These are phyloP conservation scores for Cordyceps pruinosa DNA, from an alignment of 2,329 filamentous ascomycete species.

Conservation along the genomic window DNA sequence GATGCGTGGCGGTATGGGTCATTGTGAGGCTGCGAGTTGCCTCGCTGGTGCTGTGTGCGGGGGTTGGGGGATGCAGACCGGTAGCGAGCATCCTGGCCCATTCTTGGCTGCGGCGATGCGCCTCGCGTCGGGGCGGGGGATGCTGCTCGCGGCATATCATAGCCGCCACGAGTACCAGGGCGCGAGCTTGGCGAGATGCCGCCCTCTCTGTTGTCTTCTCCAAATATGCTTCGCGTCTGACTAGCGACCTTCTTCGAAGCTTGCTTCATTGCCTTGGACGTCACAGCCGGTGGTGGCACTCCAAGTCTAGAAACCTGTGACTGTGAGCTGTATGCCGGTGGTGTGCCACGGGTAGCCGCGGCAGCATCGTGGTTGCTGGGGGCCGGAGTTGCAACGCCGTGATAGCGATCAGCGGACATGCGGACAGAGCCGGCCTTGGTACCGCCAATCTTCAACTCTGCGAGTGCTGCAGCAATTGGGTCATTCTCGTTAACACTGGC, in stretches of 20 bases:
- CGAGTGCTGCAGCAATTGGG: conserved; percentile 85
- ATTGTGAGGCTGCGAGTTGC: conserved; percentile 31
- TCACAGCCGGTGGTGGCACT: conserved; percentile 85
- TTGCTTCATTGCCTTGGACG: conserved; percentile 90
- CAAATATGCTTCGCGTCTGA: conserved; percentile 77
- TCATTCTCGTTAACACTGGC: conserved; percentile 59
- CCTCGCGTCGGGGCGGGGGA: conserved; percentile 64
- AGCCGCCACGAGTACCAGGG: conserved; percentile 45
- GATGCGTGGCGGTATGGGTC: conserved; percentile 47
- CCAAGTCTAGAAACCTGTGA: conserved; percentile 67
- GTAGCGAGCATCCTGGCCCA: conserved; percentile 40
- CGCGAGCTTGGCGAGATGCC: conserved; percentile 39
- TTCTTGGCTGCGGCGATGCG: conserved; percentile 54
- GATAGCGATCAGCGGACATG: conserved; percentile 93
- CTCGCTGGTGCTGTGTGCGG: conserved; percentile 38
- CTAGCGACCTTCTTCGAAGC: conserved; percentile 82
- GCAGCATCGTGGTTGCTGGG: conserved; percentile 42
- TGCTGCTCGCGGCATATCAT: conserved; percentile 50
- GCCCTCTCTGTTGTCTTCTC: conserved; percentile 29
- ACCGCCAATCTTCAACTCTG: conserved; percentile 77
- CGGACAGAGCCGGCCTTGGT: conserved; percentile 72
- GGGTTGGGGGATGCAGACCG: conserved; percentile 58
- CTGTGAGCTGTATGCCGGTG: conserved; percentile 74
- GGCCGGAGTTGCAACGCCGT: conserved; percentile 81
- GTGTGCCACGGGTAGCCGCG: conserved; percentile 62